These are phyloP conservation scores for Fusarium armeniacum DNA, from an alignment of 2,329 filamentous ascomycete species.

Conservation along the genomic window DNA sequence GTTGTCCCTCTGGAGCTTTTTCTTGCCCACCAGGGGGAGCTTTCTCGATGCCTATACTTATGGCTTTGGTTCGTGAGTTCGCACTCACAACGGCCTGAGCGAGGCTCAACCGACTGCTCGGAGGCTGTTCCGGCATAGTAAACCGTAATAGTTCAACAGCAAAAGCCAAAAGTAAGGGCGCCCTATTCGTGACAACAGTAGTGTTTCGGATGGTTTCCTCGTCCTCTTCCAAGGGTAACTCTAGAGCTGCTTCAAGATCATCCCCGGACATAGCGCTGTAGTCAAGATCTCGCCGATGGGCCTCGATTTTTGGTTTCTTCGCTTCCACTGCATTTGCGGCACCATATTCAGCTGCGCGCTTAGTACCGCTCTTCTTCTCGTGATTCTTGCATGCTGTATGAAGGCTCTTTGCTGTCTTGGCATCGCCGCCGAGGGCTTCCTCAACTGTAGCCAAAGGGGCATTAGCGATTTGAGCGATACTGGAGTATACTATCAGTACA, in stretches of 20 bases:
- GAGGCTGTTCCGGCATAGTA: slow-evolving; percentile 88
- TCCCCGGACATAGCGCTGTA: slow-evolving; percentile 63
- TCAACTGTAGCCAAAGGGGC: slow-evolving; percentile 61
- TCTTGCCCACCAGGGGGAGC: slow-evolving; percentile 76
- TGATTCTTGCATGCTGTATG: slow-evolving; percentile 69
- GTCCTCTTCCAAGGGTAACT: slow-evolving; percentile 69
- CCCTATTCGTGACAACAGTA: slow-evolving; percentile 80
- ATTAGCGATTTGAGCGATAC: slow-evolving; percentile 69
- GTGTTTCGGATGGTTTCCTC: slow-evolving; percentile 72
- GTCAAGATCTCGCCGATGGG: slow-evolving; percentile 55
- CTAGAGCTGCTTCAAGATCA: slow-evolving; percentile 73
- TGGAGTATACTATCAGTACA: slow-evolving; percentile 47
- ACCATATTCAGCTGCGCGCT: slow-evolving; percentile 50
- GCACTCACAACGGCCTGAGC: slow-evolving; percentile 87
- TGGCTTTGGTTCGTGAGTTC: slow-evolving; percentile 83
- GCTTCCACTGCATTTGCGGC: slow-evolving; percentile 24
- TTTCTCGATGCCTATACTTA: slow-evolving; percentile 78
- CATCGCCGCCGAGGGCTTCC: slow-evolving; percentile 60
- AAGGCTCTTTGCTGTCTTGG: slow-evolving; percentile 64
- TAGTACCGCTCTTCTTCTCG: slow-evolving; percentile 57
- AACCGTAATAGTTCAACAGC: slow-evolving; percentile 79
- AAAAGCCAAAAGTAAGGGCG: slow-evolving; percentile 86
- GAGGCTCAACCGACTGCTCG: slow-evolving; percentile 85
- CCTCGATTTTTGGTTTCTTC: slow-evolving; percentile 55
- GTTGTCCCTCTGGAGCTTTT: slow-evolving; percentile 82